Conservation (phyloP, 176 grass and related monocot species). For the Tillandsia fasciculata region DNA sequence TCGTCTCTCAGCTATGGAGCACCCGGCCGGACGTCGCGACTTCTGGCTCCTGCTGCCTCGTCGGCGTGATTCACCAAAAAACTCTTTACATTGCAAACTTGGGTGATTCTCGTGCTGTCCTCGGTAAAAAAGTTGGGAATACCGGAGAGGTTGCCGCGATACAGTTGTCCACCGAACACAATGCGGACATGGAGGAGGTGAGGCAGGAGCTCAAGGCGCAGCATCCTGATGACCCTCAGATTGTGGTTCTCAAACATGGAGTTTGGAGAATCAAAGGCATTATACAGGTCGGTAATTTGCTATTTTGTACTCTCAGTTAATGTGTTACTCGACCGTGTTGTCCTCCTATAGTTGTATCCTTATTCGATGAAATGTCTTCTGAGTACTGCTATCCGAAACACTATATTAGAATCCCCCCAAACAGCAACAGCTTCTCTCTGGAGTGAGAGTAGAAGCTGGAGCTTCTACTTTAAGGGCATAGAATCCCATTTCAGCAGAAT, state of each 20-base stretch:
- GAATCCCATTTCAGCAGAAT: too few relatives aligned
- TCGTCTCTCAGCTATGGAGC: conserved; percentile 41
- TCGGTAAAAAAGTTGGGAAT: conserved; percentile 56
- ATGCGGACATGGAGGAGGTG: conserved; percentile 61
- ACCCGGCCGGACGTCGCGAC: conserved; percentile 72
- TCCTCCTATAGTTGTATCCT: too few relatives aligned
- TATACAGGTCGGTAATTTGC: conserved; percentile 58
- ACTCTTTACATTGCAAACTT: conserved; percentile 66
- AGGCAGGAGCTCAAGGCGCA: conserved; percentile 64
- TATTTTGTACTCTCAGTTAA: neutral
- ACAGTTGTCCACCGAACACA: conserved; percentile 74
- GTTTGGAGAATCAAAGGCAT: conserved; percentile 93
- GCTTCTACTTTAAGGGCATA: too few relatives aligned
- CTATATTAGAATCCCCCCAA: too few relatives aligned
- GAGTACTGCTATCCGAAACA: too few relatives aligned
- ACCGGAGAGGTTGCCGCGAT: conserved; percentile 50
- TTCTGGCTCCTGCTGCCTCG: conserved; percentile 63
- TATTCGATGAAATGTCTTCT: too few relatives aligned
- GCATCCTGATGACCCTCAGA: conserved; percentile 68
- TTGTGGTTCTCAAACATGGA: conserved; percentile 81
- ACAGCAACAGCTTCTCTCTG: too few relatives aligned
- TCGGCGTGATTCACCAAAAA: conserved; percentile 47
- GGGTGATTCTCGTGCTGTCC: conserved; percentile 73
- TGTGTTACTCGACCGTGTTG: neutral
- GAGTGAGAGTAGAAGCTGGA: too few relatives aligned